phyloP scores from a whole-genome alignment of 257 asterid genomes.

The Euphrasia confusa region DNA sequence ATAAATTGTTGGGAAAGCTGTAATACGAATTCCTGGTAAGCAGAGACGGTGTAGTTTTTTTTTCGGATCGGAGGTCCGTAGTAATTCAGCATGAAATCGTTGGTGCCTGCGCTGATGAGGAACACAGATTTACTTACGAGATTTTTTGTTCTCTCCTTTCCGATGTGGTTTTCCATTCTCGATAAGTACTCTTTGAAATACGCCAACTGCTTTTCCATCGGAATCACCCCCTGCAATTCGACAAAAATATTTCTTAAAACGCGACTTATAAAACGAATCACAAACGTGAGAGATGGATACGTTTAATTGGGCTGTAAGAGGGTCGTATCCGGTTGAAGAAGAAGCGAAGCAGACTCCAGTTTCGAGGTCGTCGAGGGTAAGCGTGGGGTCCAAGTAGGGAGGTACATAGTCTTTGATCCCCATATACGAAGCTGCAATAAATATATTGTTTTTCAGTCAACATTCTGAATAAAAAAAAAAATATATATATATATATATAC shows the following conservation, averaged over 20 bases:
- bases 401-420: conserved; percentile 63
- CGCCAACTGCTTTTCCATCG: conserved; percentile 40
- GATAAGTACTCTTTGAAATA: conserved; percentile 45
- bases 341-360: conserved; percentile 88
- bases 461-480: neutral
- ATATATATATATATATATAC: too few species aligned
- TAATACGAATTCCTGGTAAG: conserved; percentile 38
- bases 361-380: conserved; percentile 49
- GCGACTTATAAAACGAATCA: neutral
- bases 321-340: conserved; percentile 64
- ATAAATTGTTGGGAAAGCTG: conserved; percentile 34
- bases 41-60: conserved; percentile 27
- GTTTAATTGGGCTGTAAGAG: conserved; percentile 40
- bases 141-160: conserved; percentile 33
- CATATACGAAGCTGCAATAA: conserved; percentile 36
- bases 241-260: too few species aligned
- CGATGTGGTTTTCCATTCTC: conserved; percentile 41
- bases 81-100: conserved; percentile 49
- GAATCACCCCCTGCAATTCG: conserved; percentile 42
- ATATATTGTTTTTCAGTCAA: neutral
- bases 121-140: conserved; percentile 37
- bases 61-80: conserved; percentile 39
- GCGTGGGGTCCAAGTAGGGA: conserved; percentile 63
- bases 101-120: conserved; percentile 57
- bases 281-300: conserved; percentile 23